Percentiles rank a stretch among this genome's conserved stretches.
Conservation (phyloP, 495 filamentous ascomycete species). For the Rhizodiscina lignyota region DNA sequence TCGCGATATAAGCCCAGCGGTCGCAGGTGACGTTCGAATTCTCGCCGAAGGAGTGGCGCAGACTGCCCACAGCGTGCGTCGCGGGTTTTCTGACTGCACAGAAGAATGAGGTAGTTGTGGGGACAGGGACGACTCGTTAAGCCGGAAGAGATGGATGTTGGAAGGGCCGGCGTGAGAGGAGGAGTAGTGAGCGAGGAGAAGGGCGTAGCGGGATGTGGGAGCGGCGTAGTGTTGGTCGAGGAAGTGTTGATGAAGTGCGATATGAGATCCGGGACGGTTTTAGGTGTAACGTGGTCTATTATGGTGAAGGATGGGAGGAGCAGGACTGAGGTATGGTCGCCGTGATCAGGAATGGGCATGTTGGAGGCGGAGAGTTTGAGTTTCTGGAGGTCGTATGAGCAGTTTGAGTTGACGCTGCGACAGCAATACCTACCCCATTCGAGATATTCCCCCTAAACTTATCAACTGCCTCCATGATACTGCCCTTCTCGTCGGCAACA, state of each 20-base stretch:
- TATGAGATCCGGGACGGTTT: slow-evolving; percentile 56
- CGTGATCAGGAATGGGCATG: slow-evolving; percentile 57
- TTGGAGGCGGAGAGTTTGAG: slow-evolving; percentile 91
- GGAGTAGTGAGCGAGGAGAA: slow-evolving; percentile 3
- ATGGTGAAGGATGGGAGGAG: slow-evolving; percentile 78
- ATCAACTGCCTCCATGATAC: slow-evolving; percentile 84
- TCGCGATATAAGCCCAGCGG: slow-evolving; percentile 75
- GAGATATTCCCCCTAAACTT: slow-evolving; percentile 40
- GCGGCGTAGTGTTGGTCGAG: slow-evolving; percentile 58
- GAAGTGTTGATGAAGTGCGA: slow-evolving; percentile 49
- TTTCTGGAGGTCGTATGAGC: too few species aligned
- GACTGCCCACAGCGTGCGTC: slow-evolving; percentile 91
- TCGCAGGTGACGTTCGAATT: slow-evolving; percentile 81
- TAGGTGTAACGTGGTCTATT: slow-evolving; percentile 72
- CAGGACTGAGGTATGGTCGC: slow-evolving; percentile 57
- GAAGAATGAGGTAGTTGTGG: slow-evolving; percentile 72
- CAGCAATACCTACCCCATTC: slow-evolving; percentile 69
- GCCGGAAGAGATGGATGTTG: slow-evolving; percentile 24
- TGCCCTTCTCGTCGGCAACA: slow-evolving; percentile 60
- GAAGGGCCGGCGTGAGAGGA: slow-evolving; percentile 16
- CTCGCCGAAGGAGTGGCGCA: slow-evolving; percentile 68
- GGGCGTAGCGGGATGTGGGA: slow-evolving; percentile 21
- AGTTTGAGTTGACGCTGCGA: too few species aligned
- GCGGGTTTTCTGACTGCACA: slow-evolving; percentile 84
- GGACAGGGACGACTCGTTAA: slow-evolving; percentile 56